These are phyloP conservation scores for Quercus glauca DNA, from an alignment of 306 rosid species.

Conservation along the genomic window DNA sequence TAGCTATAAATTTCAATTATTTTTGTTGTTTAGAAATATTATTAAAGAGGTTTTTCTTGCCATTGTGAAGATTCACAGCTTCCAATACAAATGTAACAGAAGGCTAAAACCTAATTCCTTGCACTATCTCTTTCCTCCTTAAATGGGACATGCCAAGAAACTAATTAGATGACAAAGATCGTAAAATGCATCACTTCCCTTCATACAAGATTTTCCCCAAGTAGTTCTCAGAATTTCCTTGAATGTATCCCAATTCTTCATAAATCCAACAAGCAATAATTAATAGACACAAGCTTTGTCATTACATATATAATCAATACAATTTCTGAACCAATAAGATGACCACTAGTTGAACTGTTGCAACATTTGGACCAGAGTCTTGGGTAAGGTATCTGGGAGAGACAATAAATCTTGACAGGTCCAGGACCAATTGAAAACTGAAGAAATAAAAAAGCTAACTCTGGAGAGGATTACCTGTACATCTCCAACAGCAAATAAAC, in stretches of 20 bases:
- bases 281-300: too few relatives aligned
- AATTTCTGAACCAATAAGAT: too few relatives aligned
- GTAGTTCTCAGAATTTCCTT: slow-evolving; percentile 1
- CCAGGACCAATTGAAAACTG: neutral
- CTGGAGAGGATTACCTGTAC: neutral
- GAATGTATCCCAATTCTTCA: neutral
- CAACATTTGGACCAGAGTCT: neutral
- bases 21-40: neutral
- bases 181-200: slow-evolving; percentile 38
- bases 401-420: neutral
- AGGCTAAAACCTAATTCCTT: neutral
- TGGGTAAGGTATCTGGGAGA: neutral
- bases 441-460: neutral
- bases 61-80: neutral
- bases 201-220: slow-evolving; percentile 68
- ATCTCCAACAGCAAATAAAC: slow-evolving; percentile 56
- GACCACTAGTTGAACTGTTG: neutral
- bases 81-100: neutral
- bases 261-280: neutral
- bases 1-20: neutral
- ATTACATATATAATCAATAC: too few relatives aligned
- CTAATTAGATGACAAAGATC: neutral
- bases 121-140: neutral
- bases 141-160: slow-evolving; percentile 9
- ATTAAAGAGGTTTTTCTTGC: neutral